Conservation (phyloP, 1,284 basidiomycete genomes). For the Ustanciosporium gigantosporum region DNA sequence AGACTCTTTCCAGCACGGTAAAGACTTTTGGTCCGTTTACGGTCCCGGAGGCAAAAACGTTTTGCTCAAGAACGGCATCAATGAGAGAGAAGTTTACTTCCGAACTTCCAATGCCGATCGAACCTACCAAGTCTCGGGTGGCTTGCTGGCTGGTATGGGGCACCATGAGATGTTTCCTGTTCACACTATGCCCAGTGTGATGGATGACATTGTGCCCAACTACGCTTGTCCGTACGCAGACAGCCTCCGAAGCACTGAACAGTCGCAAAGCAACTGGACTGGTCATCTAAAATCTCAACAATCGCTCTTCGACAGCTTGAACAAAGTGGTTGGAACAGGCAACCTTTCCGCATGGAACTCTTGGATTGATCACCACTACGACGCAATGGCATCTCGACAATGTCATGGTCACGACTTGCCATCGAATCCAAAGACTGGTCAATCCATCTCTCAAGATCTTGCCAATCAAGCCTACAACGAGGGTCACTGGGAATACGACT, state of each 20-base stretch:
- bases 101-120: conserved; percentile 65
- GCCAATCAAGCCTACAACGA: conserved; percentile 41
- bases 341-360: conserved; percentile 65
- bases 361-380: conserved; percentile 63
- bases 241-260: conserved; percentile 62
- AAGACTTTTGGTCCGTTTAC: conserved; percentile 68
- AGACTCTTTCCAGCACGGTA: conserved; percentile 66
- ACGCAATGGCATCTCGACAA: conserved; percentile 40
- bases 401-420: conserved; percentile 41
- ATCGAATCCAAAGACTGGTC: conserved; percentile 12
- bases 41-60: conserved; percentile 60
- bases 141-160: conserved; percentile 66
- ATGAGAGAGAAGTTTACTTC: conserved; percentile 63
- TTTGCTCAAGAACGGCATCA: conserved; percentile 64
- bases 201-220: conserved; percentile 65
- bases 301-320: conserved; percentile 63
- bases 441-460: conserved; percentile 17
- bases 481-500: conserved; percentile 50
- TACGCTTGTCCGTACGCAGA: conserved; percentile 66
- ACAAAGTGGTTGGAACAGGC: conserved; percentile 65
- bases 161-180: conserved; percentile 27
- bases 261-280: conserved; percentile 62
- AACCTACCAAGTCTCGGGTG: conserved; percentile 66
- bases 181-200: conserved; percentile 56
- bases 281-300: conserved; percentile 65